Evolutionary conservation across 1,139 yeast species (phyloP).

Genomic region (Ashbya aceris): DNA sequence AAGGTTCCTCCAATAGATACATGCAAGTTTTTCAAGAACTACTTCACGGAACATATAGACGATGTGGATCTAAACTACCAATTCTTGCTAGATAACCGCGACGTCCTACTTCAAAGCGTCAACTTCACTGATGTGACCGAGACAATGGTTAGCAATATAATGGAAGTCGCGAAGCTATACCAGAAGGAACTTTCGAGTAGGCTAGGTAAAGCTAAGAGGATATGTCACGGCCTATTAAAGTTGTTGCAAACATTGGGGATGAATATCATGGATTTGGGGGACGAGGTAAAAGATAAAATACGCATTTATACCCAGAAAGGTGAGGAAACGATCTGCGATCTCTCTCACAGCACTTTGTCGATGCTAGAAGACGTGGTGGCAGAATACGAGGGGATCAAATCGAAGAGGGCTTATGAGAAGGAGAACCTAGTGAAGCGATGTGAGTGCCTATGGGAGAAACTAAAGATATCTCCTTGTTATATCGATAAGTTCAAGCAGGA

Average conservation of each 20-base stretch:
- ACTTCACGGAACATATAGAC: conserved; percentile 5
- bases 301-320: conserved; percentile 2
- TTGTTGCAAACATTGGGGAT: conserved; percentile 4
- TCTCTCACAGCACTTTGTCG: conserved; percentile 2
- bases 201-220: conserved; percentile 2
- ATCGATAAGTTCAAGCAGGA: conserved; percentile 33
- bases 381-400: conserved; percentile 9
- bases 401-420: conserved; percentile 20
- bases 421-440: conserved; percentile 30
- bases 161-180: conserved; percentile 9
- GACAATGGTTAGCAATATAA: conserved; percentile 12
- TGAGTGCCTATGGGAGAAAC: conserved; percentile 40
- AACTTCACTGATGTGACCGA: conserved; percentile 23
- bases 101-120: conserved; percentile 17
- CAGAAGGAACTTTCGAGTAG: conserved; percentile 15
- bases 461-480: conserved; percentile 36
- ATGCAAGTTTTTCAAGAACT: conserved; percentile 5
- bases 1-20: conserved; percentile 8
- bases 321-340: not conserved
- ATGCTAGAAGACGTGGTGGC: conserved; percentile 3
- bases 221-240: conserved; percentile 10
- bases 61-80: conserved; percentile 15
- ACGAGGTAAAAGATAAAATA: not conserved
- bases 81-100: conserved; percentile 19
- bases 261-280: conserved; percentile 4